Evolutionary conservation across 2,329 filamentous ascomycete genomes (phyloP), one percentile per base, ranked within the genome.

Genomic region (Trichoderma harzianum): DNA sequence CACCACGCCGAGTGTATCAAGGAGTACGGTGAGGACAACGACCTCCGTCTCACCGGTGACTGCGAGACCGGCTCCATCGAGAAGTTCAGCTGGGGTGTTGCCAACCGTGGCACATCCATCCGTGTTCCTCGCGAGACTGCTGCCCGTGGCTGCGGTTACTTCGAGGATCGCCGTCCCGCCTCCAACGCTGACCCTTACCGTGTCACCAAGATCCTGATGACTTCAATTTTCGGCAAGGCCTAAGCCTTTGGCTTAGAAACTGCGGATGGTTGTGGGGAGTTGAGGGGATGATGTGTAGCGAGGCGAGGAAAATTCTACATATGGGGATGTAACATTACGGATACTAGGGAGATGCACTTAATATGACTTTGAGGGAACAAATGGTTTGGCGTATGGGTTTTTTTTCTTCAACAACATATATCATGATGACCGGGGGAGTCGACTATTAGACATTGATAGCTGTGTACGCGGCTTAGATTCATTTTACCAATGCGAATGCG

Each of bases 31-130:
- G 93, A 97, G 87, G 95, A 95, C 83, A 99, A 99, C 87, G 94
- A 96, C 78, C 89, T 92, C 78, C 95, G 96, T 80, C 92, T 98
- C 78, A 98, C 95, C 68, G 96, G 96, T 78, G 88, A 89, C 76
- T 94, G 98, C 85, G 96, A 99, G 90, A 99, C 96, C 12, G 95
- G 95, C 61, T 90, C 88, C 78, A 98, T 97, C 80, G 95, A 99
- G 81, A 89, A 92, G 82, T 99, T 99, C 89, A 91, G 90, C 77
- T 98, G 91, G 84, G 95, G 96, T 80, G 91, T 98, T 74, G 96
- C 96, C 83, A 95, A 98, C 91, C 94, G 96, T 84, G 96, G 95
- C 79, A 92, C 93, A 72, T 97, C 93, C 51, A 95, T 98, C 79
- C 93, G 96, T 82, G 96, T 99, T 78, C 95, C 95, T 78, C 91